These are phyloP conservation scores for Blastomyces parvus DNA, from an alignment of 2,329 filamentous ascomycete species.

Conservation along the genomic window DNA sequence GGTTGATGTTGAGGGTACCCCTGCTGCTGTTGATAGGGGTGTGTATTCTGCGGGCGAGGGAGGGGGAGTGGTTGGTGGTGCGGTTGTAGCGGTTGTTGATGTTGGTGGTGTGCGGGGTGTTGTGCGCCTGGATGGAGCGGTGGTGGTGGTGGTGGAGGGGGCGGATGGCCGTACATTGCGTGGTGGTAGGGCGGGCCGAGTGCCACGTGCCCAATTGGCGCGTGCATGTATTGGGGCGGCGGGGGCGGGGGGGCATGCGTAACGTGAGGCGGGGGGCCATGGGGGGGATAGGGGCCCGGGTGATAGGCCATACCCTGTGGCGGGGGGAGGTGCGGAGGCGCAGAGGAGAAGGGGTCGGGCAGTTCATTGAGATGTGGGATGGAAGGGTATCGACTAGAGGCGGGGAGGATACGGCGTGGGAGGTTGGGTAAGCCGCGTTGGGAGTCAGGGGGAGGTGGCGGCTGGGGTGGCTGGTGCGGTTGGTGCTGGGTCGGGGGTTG, in stretches of 20 bases:
- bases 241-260: background rate
- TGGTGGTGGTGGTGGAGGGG: background rate
- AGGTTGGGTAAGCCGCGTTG: background rate
- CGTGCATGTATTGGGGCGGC: conserved; percentile 3
- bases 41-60: background rate
- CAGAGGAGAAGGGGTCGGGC: conserved; percentile 29
- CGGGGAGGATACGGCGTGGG: conserved; percentile 30
- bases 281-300: conserved; percentile 23
- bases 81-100: background rate
- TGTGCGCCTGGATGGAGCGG: background rate
- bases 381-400: conserved; percentile 13
- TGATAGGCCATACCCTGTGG: conserved; percentile 32
- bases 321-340: conserved; percentile 32
- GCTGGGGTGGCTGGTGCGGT: conserved; percentile 1
- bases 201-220: background rate
- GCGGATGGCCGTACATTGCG: background rate
- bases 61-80: background rate
- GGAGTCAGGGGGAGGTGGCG: background rate
- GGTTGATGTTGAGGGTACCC: background rate
- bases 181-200: conserved; percentile 1
- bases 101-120: background rate
- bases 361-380: conserved; percentile 26
- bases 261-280: conserved; percentile 12
- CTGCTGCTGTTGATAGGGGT: background rate
- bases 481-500: conserved; percentile 24